phyloP scores from a whole-genome alignment of 495 filamentous ascomycete species.

The Penicillium parvum region DNA sequence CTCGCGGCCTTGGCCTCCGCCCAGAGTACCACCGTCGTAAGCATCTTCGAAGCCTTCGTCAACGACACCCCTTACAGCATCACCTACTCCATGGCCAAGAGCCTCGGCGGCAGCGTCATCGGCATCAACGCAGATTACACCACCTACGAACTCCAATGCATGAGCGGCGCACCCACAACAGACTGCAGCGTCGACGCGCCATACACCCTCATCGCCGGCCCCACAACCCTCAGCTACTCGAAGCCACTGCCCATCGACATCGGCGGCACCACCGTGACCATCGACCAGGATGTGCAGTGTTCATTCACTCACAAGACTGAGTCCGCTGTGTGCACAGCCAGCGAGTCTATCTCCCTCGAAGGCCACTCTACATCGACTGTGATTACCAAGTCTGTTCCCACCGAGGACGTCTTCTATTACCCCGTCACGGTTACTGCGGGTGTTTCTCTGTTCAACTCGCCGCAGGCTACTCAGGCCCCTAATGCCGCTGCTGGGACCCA shows the following conservation, averaged over 20 bases:
- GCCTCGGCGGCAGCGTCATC: slow-evolving; percentile 22
- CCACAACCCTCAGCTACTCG: slow-evolving; percentile 7
- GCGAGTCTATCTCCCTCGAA: background rate
- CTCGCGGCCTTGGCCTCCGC: background rate
- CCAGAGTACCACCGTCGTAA: background rate
- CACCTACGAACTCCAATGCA: slow-evolving; percentile 27
- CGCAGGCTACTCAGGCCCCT: slow-evolving; percentile 6
- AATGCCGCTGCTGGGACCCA: slow-evolving; percentile 2
- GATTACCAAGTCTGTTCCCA: background rate
- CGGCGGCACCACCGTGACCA: background rate
- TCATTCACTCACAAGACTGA: slow-evolving; percentile 12
- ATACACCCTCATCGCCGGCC: slow-evolving; percentile 26
- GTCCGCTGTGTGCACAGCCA: slow-evolving; percentile 1
- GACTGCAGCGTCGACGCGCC: slow-evolving; percentile 18
- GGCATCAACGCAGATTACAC: slow-evolving; percentile 21
- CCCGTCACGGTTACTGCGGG: slow-evolving; percentile 11
- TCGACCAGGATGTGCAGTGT: slow-evolving; percentile 4
- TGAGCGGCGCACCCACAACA: slow-evolving; percentile 11
- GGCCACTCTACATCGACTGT: slow-evolving; percentile 4
- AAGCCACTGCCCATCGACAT: background rate
- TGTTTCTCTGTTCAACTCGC: background rate
- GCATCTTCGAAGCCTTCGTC: background rate
- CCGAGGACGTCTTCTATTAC: background rate
- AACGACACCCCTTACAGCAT: background rate
- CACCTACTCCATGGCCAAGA: slow-evolving; percentile 7